Percentiles rank a stretch among this genome's conserved stretches.
Conservation (phyloP, 768 basidiomycete species). For the Cubamyces lactineus region DNA sequence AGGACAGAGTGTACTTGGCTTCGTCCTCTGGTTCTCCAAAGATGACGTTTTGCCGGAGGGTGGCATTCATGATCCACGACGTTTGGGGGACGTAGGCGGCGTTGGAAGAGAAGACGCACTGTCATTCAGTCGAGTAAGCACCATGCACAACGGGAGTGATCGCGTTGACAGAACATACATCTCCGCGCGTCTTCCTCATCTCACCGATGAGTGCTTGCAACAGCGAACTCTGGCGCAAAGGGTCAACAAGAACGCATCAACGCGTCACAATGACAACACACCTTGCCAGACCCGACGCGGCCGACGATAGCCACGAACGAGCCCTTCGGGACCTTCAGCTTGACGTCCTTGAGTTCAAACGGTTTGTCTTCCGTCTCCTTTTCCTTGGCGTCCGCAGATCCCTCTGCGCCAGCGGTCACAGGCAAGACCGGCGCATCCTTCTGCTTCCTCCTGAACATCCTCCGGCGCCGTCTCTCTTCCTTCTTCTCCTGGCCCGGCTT, state of each 20-base stretch:
- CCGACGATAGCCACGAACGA: slow-evolving; percentile 80
- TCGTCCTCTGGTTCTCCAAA: slow-evolving; percentile 73
- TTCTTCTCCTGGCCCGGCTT: slow-evolving; percentile 22
- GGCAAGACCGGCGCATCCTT: slow-evolving; percentile 21
- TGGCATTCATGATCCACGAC: slow-evolving; percentile 70
- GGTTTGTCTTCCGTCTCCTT: slow-evolving; percentile 39
- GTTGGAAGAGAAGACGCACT: slow-evolving; percentile 49
- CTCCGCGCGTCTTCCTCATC: slow-evolving; percentile 74
- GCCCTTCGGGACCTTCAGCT: slow-evolving; percentile 72
- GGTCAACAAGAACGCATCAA: neutral
- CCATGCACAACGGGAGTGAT: slow-evolving; percentile 32
- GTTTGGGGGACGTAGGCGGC: slow-evolving; percentile 63
- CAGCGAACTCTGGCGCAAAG: slow-evolving; percentile 54
- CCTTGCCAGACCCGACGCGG: slow-evolving; percentile 76
- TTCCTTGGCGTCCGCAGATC: slow-evolving; percentile 3
- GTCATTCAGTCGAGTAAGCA: slow-evolving; percentile 21
- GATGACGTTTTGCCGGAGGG: slow-evolving; percentile 71
- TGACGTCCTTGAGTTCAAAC: slow-evolving; percentile 69
- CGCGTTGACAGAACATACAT: slow-evolving; percentile 23
- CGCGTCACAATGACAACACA: slow-evolving; percentile 27
- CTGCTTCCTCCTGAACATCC: slow-evolving; percentile 19
- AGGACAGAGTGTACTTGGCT: slow-evolving; percentile 41
- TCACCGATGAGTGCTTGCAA: slow-evolving; percentile 81
- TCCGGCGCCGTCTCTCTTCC: slow-evolving; percentile 16
- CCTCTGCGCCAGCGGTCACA: neutral